Evolutionary conservation across 306 rosid species (phyloP), one percentile per base, ranked within the genome.

Genomic region (Begonia fuchsioides): DNA sequence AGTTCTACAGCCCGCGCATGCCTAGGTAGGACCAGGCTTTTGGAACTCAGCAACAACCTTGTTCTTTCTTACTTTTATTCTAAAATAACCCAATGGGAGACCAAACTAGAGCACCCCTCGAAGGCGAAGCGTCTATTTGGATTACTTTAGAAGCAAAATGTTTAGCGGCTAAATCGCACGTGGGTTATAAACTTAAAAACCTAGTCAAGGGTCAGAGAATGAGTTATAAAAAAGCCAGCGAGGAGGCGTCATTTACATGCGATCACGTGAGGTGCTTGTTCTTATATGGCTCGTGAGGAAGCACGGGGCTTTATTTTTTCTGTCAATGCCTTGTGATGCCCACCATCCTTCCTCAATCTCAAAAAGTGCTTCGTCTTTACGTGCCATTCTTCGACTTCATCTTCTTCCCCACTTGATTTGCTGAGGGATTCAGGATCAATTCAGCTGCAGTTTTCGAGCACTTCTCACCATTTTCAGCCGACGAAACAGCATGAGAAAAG

Each of bases 261-360:
- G 7, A 26, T 41, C 45, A 41, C 45, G 12, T 71, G 81, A 65
- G 60, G 45, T 53, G 26, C 32, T 20, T 54, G 66, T 26, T 26
- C 35, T 26, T 26, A 80, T 65, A 71, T 67, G 41, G 8, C 20
- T 50, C 14, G 45, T 41, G 9, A 50, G 58, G 32, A 26, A 17
- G 17, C 47, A 20, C 58, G 5, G 17, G 17, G 16, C 55, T 18
- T 15, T 26, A 26, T 8, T 26, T 26, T 26, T 2, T 26, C 64
- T 70, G 69, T 73, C 64, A 8, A 26, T 26, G 58, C 76, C 85
- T 71, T 63, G 81, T 77, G 83, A 80, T 6, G 19, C 48, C 47
- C 13, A 48, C 6, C 6, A 32, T 19, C 47, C 32, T 52, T 20
- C 15, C 15, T 41, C 6, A 41, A 11, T 41, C 12, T 11, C 12